Conservation (phyloP, 2,329 filamentous ascomycete species). For the Cryphonectria carpinicola region DNA sequence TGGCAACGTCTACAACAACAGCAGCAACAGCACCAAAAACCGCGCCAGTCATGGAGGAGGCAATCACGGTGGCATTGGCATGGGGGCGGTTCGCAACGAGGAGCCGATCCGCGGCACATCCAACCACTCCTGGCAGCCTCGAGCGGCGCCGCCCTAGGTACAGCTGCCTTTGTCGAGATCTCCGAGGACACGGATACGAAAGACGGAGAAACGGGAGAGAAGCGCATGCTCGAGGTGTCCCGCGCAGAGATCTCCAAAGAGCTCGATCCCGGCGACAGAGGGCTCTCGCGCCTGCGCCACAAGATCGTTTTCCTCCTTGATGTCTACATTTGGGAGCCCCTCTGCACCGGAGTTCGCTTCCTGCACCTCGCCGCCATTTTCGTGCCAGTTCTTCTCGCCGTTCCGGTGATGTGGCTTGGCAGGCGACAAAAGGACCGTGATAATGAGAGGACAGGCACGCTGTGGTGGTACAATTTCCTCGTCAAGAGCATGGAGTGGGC, state of each 20-base stretch:
- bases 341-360: slow-evolving; percentile 87
- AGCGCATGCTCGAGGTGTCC: slow-evolving; percentile 84
- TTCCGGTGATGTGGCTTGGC: slow-evolving; percentile 84
- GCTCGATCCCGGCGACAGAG: slow-evolving; percentile 64
- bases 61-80: slow-evolving; percentile 36
- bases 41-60: slow-evolving; percentile 33
- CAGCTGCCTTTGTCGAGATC: slow-evolving; percentile 60
- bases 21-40: slow-evolving; percentile 13
- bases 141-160: slow-evolving; percentile 50
- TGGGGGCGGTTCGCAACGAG: slow-evolving; percentile 19
- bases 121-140: slow-evolving; percentile 43
- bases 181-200: slow-evolving; percentile 58
- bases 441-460: slow-evolving; percentile 76
- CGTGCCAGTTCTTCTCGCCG: slow-evolving; percentile 80
- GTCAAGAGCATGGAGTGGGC: slow-evolving; percentile 89
- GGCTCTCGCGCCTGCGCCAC: slow-evolving; percentile 61
- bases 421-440: slow-evolving; percentile 63
- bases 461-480: slow-evolving; percentile 95
- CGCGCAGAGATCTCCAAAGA: slow-evolving; percentile 75
- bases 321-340: slow-evolving; percentile 76
- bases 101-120: neutral
- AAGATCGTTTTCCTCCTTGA: slow-evolving; percentile 70
- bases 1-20: slow-evolving; percentile 3
- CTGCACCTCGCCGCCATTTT: slow-evolving; percentile 87
- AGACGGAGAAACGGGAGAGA: slow-evolving; percentile 72